Conservation (phyloP, 176 grass and related monocot species). For the Pontederia crassipes region DNA sequence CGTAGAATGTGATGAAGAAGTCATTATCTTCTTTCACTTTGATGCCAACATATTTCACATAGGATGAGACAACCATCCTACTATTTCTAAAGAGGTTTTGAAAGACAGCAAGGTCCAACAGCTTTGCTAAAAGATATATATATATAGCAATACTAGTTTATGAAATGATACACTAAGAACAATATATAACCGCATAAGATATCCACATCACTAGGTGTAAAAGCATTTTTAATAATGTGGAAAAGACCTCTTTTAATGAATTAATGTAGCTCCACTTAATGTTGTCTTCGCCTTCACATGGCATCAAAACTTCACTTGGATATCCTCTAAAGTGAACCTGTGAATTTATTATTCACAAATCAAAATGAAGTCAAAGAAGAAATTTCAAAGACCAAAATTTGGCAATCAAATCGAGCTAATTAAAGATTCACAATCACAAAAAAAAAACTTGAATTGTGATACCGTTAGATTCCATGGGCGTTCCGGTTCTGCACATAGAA, state of each 20-base stretch:
- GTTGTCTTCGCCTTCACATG: slow-evolving; percentile 86
- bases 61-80: neutral
- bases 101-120: too few species aligned
- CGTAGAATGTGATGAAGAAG: slow-evolving; percentile 4
- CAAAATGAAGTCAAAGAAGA: too few species aligned
- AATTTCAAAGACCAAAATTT: too few species aligned
- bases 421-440: neutral
- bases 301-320: slow-evolving; percentile 65
- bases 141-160: too few species aligned
- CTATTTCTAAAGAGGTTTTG: too few species aligned
- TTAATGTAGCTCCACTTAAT: slow-evolving; percentile 97
- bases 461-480: slow-evolving; percentile 96
- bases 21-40: neutral
- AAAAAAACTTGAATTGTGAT: slow-evolving; percentile 6
- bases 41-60: neutral
- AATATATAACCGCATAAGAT: too few species aligned
- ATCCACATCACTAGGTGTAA: too few species aligned
- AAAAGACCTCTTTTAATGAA: slow-evolving; percentile 87
- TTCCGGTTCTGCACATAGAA: slow-evolving; percentile 90
- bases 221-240: too few species aligned
- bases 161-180: too few species aligned
- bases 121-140: too few species aligned
- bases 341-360: slow-evolving; percentile 1
- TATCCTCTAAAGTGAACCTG: slow-evolving; percentile 97
- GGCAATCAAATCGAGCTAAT: too few species aligned